These are phyloP conservation scores for Cryptococcus sp. DNA, from an alignment of 1,284 basidiomycete genomes.

Conservation along the genomic window DNA sequence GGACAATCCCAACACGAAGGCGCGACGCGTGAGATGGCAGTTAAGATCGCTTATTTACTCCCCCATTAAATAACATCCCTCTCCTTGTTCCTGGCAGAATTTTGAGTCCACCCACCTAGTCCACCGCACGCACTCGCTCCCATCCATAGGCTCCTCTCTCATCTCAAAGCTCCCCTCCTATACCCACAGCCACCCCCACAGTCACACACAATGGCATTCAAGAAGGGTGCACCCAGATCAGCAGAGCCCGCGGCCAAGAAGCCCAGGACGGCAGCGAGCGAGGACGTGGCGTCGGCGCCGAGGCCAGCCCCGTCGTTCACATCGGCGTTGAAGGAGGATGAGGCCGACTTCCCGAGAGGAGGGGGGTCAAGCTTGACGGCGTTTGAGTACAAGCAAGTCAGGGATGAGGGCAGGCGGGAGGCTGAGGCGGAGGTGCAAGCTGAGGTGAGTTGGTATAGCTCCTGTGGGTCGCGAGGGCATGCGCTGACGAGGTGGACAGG, in stretches of 20 bases:
- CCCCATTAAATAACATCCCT: no score
- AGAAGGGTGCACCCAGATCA: not conserved
- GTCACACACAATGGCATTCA: not conserved
- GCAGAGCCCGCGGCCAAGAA: constrained; percentile 5
- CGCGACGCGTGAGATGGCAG: not conserved
- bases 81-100: constrained; percentile 4
- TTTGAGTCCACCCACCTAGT: not conserved
- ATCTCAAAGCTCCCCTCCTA: no score
- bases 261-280: constrained; percentile 2
- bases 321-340: constrained; percentile 59
- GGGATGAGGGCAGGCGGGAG: constrained; percentile 79
- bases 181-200: not conserved
- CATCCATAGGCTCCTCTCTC: not conserved
- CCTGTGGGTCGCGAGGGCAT: constrained; percentile 39
- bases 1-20: no score
- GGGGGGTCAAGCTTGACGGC: constrained; percentile 71
- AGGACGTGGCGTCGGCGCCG: constrained; percentile 14
- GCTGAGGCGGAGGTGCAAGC: constrained; percentile 71
- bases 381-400: constrained; percentile 81
- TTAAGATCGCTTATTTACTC: no score
- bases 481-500: constrained; percentile 12
- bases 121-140: not conserved
- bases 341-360: constrained; percentile 93
- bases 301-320: constrained; percentile 45
- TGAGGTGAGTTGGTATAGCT: constrained; percentile 34